These are phyloP conservation scores for Trametes sanguinea DNA, from an alignment of 768 basidiomycete species.

Conservation along the genomic window DNA sequence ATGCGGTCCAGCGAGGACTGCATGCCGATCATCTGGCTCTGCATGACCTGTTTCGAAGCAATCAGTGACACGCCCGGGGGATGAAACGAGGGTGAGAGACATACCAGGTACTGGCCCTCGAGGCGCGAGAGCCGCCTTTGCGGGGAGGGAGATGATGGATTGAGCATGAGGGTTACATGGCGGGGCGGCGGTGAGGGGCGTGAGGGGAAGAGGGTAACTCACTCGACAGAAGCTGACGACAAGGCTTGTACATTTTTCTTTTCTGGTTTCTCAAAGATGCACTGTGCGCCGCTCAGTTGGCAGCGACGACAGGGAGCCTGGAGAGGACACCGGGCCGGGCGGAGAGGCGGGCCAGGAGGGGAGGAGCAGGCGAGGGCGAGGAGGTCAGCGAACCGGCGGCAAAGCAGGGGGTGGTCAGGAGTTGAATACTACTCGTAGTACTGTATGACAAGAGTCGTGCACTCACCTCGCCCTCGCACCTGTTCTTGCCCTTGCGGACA, in stretches of 20 bases:
- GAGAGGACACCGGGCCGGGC: slow-evolving; percentile 64
- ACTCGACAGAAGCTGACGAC: slow-evolving; percentile 75
- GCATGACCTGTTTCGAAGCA: slow-evolving; percentile 64
- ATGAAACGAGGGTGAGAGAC: slow-evolving; percentile 16
- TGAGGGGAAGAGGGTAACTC: slow-evolving; percentile 32
- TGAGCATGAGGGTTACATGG: slow-evolving; percentile 14
- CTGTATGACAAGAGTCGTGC: too few species aligned
- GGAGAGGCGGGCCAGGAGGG: slow-evolving; percentile 60
- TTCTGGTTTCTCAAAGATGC: slow-evolving; percentile 90
- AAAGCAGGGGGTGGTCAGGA: too few species aligned
- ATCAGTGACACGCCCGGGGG: slow-evolving; percentile 1
- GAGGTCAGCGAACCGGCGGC: slow-evolving; percentile 14
- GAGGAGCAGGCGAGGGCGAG: slow-evolving; percentile 47
- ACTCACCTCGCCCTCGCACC: slow-evolving; percentile 92
- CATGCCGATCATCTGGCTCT: slow-evolving; percentile 94
- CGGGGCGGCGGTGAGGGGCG: slow-evolving; percentile 25
- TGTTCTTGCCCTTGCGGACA: slow-evolving; percentile 92
- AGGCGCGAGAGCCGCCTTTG: slow-evolving; percentile 77
- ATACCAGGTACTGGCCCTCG: slow-evolving; percentile 83
- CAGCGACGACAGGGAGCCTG: slow-evolving; percentile 91
- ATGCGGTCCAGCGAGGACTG: slow-evolving; percentile 88
- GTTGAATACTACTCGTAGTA: too few species aligned
- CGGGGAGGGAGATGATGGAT: slow-evolving; percentile 23
- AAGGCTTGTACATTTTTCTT: slow-evolving; percentile 70
- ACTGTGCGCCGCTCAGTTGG: slow-evolving; percentile 76